Evolutionary conservation across 2,329 filamentous ascomycete genomes (phyloP), one percentile per base, ranked within the genome.

Genomic region (Colletotrichum abscissum): DNA sequence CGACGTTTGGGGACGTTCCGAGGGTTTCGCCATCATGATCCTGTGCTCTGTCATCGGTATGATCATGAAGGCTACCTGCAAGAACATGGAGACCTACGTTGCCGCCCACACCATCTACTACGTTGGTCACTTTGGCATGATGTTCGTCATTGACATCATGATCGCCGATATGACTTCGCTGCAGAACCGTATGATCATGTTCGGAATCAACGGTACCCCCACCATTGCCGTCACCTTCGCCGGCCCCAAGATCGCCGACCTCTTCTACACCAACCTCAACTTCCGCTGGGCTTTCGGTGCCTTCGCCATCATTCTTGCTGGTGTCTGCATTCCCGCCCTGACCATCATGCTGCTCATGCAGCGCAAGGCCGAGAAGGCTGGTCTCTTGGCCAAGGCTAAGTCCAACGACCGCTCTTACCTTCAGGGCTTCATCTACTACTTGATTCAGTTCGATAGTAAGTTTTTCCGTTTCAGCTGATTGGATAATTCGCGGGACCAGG

Each of bases 91-190:
- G 71, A 88, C 87, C 2, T 92, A 90, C 78, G 87, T 88, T 62
- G 90, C 89, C 6, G 90, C 87, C 24, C 85, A 91, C 76, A 89
- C 92, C 14, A 89, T 93, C 74, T 92, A 92, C 78, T 90, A 88
- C 78, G 87, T 91, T 59, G 92, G 92, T 26, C 81, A 84, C 72
- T 78, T 82, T 7, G 84, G 82, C 19, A 76, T 86, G n/a, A 74
- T 78, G 5, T 86, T 85, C 77, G 78, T 85, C 62, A 79, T 86
- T 71, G 75, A 80, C 60, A 80, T 87, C 69, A 82, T 87, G 74
- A 75, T 86, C 12, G 83, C 85, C 64, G 85, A 87, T 69, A 85
- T 82, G 75, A 86, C 81, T 5, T 81, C 79, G n/a, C 79, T 87
- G 9, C 76, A 80, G 67, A 86, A 87, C 77, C 83, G 85, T 24